Evolutionary conservation across 2,329 filamentous ascomycete genomes (phyloP), one percentile per base, ranked within the genome.

Genomic region (Tympanopsis confertula): DNA sequence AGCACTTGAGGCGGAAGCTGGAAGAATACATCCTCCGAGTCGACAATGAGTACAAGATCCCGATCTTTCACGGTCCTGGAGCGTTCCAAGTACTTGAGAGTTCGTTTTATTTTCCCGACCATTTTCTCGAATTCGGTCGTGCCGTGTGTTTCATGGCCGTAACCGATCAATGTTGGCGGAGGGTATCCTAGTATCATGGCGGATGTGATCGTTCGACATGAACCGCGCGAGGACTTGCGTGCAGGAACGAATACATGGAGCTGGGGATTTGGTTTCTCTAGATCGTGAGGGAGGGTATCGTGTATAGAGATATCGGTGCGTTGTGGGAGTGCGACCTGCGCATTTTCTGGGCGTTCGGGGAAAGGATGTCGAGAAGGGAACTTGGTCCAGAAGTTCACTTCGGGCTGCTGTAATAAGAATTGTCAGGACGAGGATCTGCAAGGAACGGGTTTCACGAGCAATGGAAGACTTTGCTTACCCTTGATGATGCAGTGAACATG

Each of bases 141-240:
- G 12, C 30, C 30, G 15, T 33, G 10, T 17, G 30, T 10, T 15
- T 10, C 7, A 41, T 49, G 53, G 35, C 47, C 55, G 47, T 67
- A 67, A 35, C 64, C 63, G 42, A 76, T 56, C 20, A 74, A 49
- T 1, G 68, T 73, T 5, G 73, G 69, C 13, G 71, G 66, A 7
- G 74, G 74, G 38, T 75, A 78, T 41, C 69, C 64, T 28, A 76
- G 56, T n/a, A 76, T 60, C 53, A 73, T 71, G 1, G 70, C 65
- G 2, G 71, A 74, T 7, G 30, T 33, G 12, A 33, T 33, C 15
- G 15, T 10, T 7, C 30, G 30, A 33, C 30, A 33, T 10, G 17
- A 15, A 10, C 10, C 10, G 30, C 10, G 12, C 12, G 12, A 12
- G 10, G 7, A 7, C 30, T 33, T 10, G 10, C 30, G 7, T 7